Base-by-base conservation (phyloP, 495 filamentous ascomycete genomes). In the Penicillium silybi region DNA sequence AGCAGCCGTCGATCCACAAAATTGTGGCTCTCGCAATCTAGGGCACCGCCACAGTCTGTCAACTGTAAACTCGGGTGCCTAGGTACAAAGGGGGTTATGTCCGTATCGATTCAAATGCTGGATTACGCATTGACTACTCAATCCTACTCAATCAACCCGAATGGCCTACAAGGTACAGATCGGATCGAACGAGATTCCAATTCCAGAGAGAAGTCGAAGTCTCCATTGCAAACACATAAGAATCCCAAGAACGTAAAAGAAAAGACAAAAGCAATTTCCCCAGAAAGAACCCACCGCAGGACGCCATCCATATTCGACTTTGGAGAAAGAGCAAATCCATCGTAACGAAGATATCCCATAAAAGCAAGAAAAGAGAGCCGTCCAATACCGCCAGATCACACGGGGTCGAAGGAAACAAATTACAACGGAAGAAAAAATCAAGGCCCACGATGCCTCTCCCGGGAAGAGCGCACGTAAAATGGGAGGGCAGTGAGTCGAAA, bases 291-390 rank as follows among this genome's bases (percentile, higher is more conserved):
- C 70, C 66, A 70, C 64, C 72, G 50, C 67, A 65, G 44, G 68
- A 74, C 73, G 73, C 71, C 73, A 68, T 61, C 64, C 71, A 39
- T 32, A 48, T 55, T 59, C 63, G 58, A 63, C 68, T 52, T 62
- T 34, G 47, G 41, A 54, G 44, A 60, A 59, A 57, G 58, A 62
- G 51, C 58, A 52, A 62, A 67, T 50, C 51, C 61, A 62, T 66
- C 66, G 54, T 56, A 62, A 61, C 57, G 16, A 60, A 65, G 53
- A 69, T 63, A 69, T 66, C 63, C 69, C 71, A 66, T 53, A 63
- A 57, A 64, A 67, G 53, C 67, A 62, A 63, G 53, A 65, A 53
- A 57, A 48, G 57, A 66, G 57, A 60, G 58, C 58, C 63, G 56
- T 53, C 62, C 56, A 53, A 49, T 57, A 59, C 59, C 59, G 58